Base-by-base conservation (phyloP, 306 rosid genomes). In the Mucuna pruriens region DNA sequence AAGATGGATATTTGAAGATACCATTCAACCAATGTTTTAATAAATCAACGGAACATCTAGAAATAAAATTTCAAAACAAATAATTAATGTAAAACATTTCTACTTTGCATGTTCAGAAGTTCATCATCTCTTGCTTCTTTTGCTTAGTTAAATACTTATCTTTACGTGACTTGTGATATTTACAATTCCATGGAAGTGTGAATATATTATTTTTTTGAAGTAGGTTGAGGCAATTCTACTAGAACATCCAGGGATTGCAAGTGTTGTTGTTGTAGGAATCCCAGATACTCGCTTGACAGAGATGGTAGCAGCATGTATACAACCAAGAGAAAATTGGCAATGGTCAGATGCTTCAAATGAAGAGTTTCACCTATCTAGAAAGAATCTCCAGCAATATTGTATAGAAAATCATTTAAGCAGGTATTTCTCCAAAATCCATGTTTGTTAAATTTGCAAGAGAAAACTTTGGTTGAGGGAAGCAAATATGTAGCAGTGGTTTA, bases 181-280 rank as follows among this genome's bases (percentile, higher is more conserved):
- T 77, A 38, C 29, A 63, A 9, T 62, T 13, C 5, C 36, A 73
- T 7, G 51, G 40, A 77, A 29, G 55, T 71, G 29, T 80, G 33
- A 69, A 38, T 15, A 39, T 77, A 17, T 16, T 38, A 22, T 46
- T 72, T 79, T 60, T 62, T 34, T 84, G 74, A 51, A 48, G 25
- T 57, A 95, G 99, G 92, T 95, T 68, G 99, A 95, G 86, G 81
- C 88, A 68, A 79, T 85, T 84, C 85, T 95, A 34, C 75, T 76
- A 54, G 88, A 81, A 79, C 98, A 95, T 82, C 95, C 94, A 16
- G 98, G 98, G 64, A 80, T 95, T 68, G 66, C 80, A n/a, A 77
- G 85, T 31, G 82, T 40, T 77, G 94, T 90, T 48, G 72, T 90
- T 63, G 83, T 95, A 5, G 99, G 98, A 83, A 86, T 93, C 69